Evolutionary conservation across 1,139 yeast species (phyloP).

Genomic region (Nadsonia starkeyi-henricii): DNA sequence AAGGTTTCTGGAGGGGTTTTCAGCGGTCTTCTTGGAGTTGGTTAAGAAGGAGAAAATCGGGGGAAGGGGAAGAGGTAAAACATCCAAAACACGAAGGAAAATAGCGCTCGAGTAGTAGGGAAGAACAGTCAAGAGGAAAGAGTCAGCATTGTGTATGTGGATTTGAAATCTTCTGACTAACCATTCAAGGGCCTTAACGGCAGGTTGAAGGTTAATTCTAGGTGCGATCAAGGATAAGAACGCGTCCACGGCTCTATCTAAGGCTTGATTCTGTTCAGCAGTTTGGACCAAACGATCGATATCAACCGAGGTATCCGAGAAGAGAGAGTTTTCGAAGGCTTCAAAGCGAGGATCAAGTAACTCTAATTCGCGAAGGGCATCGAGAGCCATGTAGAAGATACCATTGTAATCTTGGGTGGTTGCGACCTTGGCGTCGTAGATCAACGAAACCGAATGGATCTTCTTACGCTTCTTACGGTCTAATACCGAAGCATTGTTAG

Average conservation of each 20-base stretch:
- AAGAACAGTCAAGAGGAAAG: conserved; percentile 50
- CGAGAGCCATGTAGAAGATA: conserved; percentile 56
- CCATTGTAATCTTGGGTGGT: conserved; percentile 86
- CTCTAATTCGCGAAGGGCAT: conserved; percentile 63
- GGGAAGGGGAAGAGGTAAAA: conserved; percentile 51
- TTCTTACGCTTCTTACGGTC: conserved; percentile 81
- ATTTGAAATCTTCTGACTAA: conserved; percentile 76
- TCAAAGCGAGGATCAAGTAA: conserved; percentile 61
- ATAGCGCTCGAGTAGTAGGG: conserved; percentile 66
- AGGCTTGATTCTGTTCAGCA: conserved; percentile 56
- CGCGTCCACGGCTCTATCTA: conserved; percentile 60
- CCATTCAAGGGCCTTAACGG: conserved; percentile 87
- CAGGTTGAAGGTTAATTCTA: conserved; percentile 56
- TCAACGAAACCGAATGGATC: conserved; percentile 75
- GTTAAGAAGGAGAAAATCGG: conserved; percentile 58
- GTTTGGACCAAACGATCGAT: conserved; percentile 75
- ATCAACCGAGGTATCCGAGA: conserved; percentile 63
- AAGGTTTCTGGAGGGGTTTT: conserved; percentile 53
- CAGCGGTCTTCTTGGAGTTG: conserved; percentile 52
- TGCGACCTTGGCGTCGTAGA: conserved; percentile 78
- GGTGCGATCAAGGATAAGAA: conserved; percentile 68
- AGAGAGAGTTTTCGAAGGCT: conserved; percentile 56
- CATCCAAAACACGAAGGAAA: conserved; percentile 61
- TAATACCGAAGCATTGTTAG: conserved; percentile 58
- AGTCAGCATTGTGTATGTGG: conserved; percentile 68